phyloP scores from a whole-genome alignment of 148 eudicot genomes.

The Limonium bicolor region DNA sequence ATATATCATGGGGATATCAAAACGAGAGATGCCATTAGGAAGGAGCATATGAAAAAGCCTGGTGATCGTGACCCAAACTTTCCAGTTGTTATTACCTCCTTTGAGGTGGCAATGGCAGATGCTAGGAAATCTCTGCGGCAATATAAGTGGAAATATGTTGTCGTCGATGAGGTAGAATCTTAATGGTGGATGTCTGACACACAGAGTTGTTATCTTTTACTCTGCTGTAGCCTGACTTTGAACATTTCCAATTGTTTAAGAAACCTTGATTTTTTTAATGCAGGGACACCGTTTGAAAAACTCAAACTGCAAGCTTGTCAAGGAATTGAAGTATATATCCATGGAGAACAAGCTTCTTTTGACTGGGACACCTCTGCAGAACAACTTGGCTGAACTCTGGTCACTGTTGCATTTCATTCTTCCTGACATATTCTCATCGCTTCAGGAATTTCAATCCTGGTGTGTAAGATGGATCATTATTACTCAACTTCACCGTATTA shows the following conservation, averaged over 20 bases:
- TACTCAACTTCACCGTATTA: no score
- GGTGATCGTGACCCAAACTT: slow-evolving; percentile 53
- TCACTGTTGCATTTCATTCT: slow-evolving; percentile 86
- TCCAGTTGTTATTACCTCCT: slow-evolving; percentile 83
- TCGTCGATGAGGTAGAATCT: slow-evolving; percentile 78
- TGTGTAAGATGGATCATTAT: no score
- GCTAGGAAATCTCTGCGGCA: slow-evolving; percentile 52
- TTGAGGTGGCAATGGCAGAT: slow-evolving; percentile 74
- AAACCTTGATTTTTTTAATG: slow-evolving; percentile 5
- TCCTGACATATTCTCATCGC: slow-evolving; percentile 93
- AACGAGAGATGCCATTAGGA: slow-evolving; percentile 39
- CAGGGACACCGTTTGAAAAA: slow-evolving; percentile 96
- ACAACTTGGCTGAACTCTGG: slow-evolving; percentile 98
- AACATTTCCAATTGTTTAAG: background rate
- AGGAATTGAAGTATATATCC: slow-evolving; percentile 47
- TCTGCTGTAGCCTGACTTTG: background rate
- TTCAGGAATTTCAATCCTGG: slow-evolving; percentile 96
- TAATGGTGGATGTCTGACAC: background rate
- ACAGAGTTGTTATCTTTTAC: background rate
- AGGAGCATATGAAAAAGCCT: slow-evolving; percentile 85
- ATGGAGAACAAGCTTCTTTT: slow-evolving; percentile 83
- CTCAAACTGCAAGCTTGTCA: slow-evolving; percentile 65
- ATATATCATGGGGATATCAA: slow-evolving; percentile 76
- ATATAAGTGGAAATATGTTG: slow-evolving; percentile 87
- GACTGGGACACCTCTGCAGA: slow-evolving; percentile 97